Evolutionary conservation across 257 asterid species (phyloP).

Genomic region (Lycium ferocissimum): DNA sequence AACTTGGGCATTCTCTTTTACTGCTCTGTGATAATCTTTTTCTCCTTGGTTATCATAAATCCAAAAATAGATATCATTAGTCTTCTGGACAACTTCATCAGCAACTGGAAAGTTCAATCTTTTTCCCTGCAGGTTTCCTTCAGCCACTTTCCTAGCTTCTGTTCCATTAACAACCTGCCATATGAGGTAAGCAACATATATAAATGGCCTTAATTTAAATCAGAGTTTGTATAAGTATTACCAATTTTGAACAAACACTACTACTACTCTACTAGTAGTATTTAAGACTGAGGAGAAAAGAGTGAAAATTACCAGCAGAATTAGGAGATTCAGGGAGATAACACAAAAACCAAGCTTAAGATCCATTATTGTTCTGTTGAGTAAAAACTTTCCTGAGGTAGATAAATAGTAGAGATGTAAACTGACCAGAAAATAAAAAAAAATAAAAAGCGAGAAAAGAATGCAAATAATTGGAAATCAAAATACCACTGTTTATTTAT

Average conservation of each 20-base stretch:
- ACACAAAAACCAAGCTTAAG: conserved; percentile 39
- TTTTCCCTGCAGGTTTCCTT: conserved; percentile 8
- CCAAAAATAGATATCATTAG: background rate
- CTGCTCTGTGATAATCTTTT: background rate
- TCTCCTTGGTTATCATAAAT: conserved; percentile 23
- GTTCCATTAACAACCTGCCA: conserved; percentile 49
- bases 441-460: background rate
- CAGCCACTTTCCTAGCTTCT: conserved; percentile 32
- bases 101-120: conserved; percentile 22
- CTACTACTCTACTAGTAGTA: background rate
- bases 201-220: background rate
- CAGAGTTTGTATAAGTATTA: background rate
- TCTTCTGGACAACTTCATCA: background rate
- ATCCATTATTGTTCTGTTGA: conserved; percentile 37
- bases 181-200: conserved; percentile 17
- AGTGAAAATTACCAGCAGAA: conserved; percentile 47
- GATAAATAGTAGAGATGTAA: background rate
- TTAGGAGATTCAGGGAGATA: conserved; percentile 47
- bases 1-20: background rate
- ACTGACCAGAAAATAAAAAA: background rate
- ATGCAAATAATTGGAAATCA: background rate
- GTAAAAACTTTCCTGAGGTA: background rate
- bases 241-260: background rate
- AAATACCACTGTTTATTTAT: background rate
- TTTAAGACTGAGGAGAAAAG: background rate